Conservation (phyloP, 768 basidiomycete species). For the Naganishia kalamii region DNA sequence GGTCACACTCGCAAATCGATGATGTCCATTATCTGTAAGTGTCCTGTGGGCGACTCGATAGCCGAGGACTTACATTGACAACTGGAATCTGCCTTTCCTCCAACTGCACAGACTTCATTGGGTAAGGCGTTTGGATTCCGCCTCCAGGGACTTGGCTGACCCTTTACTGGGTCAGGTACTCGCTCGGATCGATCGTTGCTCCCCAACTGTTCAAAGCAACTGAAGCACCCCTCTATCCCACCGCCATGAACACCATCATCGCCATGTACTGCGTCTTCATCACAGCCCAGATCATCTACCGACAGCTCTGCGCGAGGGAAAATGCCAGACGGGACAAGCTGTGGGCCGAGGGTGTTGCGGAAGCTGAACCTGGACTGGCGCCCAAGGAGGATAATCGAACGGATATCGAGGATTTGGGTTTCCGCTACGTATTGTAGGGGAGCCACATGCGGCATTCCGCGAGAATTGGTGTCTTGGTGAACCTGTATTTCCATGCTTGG, state of each 20-base stretch:
- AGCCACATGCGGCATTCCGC: neutral
- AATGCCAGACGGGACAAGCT: constrained; percentile 30
- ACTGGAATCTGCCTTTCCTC: too few species aligned
- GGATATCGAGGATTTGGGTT: constrained; percentile 30
- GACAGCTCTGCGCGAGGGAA: constrained; percentile 27
- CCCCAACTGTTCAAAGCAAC: constrained; percentile 16
- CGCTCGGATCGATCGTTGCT: constrained; percentile 15
- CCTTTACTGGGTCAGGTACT: neutral
- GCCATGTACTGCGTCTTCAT: constrained; percentile 28
- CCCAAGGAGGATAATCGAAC: constrained; percentile 26
- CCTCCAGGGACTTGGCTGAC: neutral
- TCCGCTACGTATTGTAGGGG: constrained; percentile 29
- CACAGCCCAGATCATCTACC: constrained; percentile 24
- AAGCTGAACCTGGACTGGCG: constrained; percentile 23
- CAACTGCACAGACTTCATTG: neutral
- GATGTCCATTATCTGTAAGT: constrained; percentile 23
- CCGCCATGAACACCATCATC: constrained; percentile 28
- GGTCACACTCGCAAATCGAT: constrained; percentile 31
- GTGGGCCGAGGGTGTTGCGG: constrained; percentile 28
- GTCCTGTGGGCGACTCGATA: too few species aligned
- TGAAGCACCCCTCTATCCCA: constrained; percentile 28
- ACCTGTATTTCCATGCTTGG: neutral
- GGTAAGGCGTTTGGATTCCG: neutral
- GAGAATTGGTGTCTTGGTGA: too few species aligned
- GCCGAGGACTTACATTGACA: too few species aligned